A percentile compares a stretch with the other conserved stretches of the same genome.
Evolutionary conservation across 2,329 filamentous ascomycete genomes (phyloP).

Genomic region (Rutstroemia sp.): DNA sequence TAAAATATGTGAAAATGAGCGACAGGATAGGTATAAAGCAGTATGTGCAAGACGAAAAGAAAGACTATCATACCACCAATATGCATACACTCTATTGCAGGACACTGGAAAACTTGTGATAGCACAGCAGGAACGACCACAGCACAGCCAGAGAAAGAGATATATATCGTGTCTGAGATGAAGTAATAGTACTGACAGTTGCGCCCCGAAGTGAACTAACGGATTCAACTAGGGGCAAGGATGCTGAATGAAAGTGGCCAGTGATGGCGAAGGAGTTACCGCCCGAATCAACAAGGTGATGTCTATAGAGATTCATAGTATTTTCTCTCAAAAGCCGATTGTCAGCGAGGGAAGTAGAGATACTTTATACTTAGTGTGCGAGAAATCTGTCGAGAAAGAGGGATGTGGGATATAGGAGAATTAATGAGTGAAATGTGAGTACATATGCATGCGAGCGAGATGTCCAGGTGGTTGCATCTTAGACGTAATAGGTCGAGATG

Average conservation of each 20-base stretch:
- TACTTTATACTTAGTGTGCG: slow-evolving; percentile 1
- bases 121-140: background rate
- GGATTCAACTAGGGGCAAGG: too few species aligned
- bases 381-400: background rate
- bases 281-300: background rate
- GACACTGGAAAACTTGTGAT: background rate
- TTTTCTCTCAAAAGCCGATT: background rate
- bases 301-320: slow-evolving; percentile 5
- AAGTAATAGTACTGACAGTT: too few species aligned
- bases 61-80: background rate
- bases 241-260: too few species aligned
- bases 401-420: background rate
- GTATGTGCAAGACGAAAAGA: too few species aligned
- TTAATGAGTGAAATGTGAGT: background rate
- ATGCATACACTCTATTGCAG: background rate
- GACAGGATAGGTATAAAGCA: too few species aligned
- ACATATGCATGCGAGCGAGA: too few species aligned
- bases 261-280: too few species aligned
- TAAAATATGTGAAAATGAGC: too few species aligned
- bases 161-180: too few species aligned
- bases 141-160: background rate
- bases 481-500: too few species aligned
- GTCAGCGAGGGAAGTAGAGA: background rate
- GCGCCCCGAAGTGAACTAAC: too few species aligned
- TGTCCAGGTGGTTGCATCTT: too few species aligned